These are phyloP conservation scores for Selaginella moellendorffii DNA, from an alignment of 75 land plant species.

Conservation along the genomic window DNA sequence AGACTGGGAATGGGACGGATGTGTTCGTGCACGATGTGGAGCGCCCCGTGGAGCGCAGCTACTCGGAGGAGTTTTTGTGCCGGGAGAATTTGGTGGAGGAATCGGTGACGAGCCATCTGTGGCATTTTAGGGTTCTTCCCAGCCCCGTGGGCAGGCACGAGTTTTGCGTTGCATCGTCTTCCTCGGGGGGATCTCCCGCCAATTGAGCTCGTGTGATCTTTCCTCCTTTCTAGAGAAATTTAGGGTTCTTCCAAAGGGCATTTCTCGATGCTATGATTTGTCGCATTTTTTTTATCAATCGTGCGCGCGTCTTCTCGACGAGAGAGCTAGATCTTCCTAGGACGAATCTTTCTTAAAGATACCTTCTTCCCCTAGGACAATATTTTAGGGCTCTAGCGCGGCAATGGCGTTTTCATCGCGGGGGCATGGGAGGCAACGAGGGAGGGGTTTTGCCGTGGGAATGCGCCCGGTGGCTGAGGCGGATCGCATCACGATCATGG, in stretches of 20 bases:
- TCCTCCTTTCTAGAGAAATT: too few species aligned
- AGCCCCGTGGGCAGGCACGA: not conserved
- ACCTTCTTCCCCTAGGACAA: too few species aligned
- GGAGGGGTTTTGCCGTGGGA: conserved; percentile 16
- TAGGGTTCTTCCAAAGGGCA: too few species aligned
- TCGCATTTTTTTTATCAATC: too few species aligned
- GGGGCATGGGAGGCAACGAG: conserved; percentile 7
- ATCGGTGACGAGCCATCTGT: not conserved
- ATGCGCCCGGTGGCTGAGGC: conserved; percentile 28
- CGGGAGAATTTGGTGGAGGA: not conserved
- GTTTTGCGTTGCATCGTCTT: not conserved
- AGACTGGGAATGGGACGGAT: not conserved
- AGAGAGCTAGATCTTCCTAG: too few species aligned
- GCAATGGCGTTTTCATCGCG: not conserved
- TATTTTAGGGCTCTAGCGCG: not conserved
- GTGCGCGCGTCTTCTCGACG: too few species aligned
- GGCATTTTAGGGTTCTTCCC: not conserved
- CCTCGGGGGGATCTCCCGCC: too few species aligned
- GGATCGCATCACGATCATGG: conserved; percentile 27
- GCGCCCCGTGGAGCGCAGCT: not conserved
- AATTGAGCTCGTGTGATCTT: too few species aligned
- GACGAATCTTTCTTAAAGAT: too few species aligned
- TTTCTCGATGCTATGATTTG: too few species aligned
- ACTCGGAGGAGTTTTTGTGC: not conserved
- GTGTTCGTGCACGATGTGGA: conserved; percentile 5